Conservation (phyloP, 768 basidiomycete genomes). For the Pisolithus orientalis region DNA sequence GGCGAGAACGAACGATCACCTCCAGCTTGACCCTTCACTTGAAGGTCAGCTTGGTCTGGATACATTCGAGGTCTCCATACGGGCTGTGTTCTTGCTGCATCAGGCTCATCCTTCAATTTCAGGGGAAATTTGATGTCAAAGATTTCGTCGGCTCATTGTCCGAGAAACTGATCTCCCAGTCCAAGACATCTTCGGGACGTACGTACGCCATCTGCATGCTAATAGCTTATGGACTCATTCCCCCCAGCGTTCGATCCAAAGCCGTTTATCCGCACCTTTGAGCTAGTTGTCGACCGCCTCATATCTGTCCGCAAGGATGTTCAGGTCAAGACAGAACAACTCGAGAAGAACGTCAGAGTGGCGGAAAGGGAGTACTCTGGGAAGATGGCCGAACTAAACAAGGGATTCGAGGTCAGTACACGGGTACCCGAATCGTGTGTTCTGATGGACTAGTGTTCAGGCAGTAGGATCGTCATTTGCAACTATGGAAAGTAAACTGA, state of each 20-base stretch:
- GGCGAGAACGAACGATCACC: slow-evolving; percentile 19
- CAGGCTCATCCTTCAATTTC: slow-evolving; percentile 6
- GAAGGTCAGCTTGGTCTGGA: slow-evolving; percentile 48
- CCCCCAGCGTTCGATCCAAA: slow-evolving; percentile 84
- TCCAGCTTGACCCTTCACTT: slow-evolving; percentile 44
- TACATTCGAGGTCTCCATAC: slow-evolving; percentile 45
- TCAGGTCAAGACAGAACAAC: slow-evolving; percentile 81
- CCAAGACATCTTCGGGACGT: slow-evolving; percentile 81
- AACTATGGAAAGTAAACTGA: slow-evolving; percentile 87
- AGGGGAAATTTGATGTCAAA: slow-evolving; percentile 90
- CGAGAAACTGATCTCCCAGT: slow-evolving; percentile 82
- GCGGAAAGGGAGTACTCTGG: slow-evolving; percentile 93
- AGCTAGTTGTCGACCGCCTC: slow-evolving; percentile 82
- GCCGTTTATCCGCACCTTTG: slow-evolving; percentile 90
- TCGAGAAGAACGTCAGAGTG: slow-evolving; percentile 85
- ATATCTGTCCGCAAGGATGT: slow-evolving; percentile 86
- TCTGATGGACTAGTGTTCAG: slow-evolving; percentile 33
- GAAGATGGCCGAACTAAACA: slow-evolving; percentile 88
- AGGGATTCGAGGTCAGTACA: slow-evolving; percentile 80
- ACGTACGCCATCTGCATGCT: slow-evolving; percentile 30
- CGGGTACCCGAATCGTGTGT: neutral
- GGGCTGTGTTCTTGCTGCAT: neutral
- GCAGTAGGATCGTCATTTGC: slow-evolving; percentile 83
- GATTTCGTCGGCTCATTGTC: slow-evolving; percentile 83
- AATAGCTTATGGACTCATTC: slow-evolving; percentile 2